phyloP scores from a whole-genome alignment of 306 rosid species.

The Oxytropis ochrocephala region DNA sequence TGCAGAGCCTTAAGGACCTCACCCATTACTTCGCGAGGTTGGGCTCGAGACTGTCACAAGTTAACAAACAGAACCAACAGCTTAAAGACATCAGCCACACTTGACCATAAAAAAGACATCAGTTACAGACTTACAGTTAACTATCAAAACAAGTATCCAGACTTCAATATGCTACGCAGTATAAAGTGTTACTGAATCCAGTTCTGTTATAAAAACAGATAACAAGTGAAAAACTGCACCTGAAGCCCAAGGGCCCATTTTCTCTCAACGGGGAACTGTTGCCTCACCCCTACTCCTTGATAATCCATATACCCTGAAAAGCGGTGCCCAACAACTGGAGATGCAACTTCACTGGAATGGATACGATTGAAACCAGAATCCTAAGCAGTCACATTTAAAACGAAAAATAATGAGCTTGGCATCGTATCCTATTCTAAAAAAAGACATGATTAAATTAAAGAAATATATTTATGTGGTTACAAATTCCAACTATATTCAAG shows the following conservation, averaged over 20 bases:
- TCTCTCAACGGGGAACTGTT: conserved; percentile 71
- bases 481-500: conserved; percentile 14
- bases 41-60: conserved; percentile 66
- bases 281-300: conserved; percentile 56
- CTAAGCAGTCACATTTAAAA: conserved; percentile 28
- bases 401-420: conserved; percentile 22
- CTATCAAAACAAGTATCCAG: conserved; percentile 22
- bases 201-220: not conserved
- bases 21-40: conserved; percentile 93
- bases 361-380: conserved; percentile 54
- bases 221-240: conserved; percentile 44
- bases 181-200: not conserved
- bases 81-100: not conserved
- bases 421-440: not conserved
- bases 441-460: not conserved
- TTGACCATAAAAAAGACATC: too few species aligned
- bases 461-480: not conserved
- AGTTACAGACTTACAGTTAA: not conserved
- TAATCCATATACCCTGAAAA: conserved; percentile 57
- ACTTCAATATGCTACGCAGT: conserved; percentile 2
- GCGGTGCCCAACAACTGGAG: conserved; percentile 71
- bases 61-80: conserved; percentile 17
- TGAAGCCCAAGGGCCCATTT: conserved; percentile 99
- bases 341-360: conserved; percentile 44
- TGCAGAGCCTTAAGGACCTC: conserved; percentile 94